Evolutionary conservation across 768 basidiomycete species (phyloP).

Genomic region (Mycena kentingensis): DNA sequence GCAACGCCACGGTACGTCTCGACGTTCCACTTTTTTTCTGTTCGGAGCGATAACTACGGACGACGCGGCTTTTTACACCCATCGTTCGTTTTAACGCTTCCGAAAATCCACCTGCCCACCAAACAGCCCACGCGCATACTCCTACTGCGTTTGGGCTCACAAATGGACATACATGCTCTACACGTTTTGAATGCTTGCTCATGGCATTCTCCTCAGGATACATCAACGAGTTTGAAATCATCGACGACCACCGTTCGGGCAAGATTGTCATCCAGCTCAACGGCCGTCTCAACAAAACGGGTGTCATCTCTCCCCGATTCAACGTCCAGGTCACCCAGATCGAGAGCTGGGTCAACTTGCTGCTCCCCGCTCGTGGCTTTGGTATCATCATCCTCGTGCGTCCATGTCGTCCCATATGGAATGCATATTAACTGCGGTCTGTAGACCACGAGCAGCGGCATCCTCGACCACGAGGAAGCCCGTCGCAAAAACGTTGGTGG

Average conservation of each 20-base stretch:
- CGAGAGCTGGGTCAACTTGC: slow-evolving; percentile 94
- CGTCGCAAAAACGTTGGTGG: slow-evolving; percentile 98
- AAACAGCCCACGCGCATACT: slow-evolving; percentile 50
- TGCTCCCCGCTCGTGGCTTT: slow-evolving; percentile 95
- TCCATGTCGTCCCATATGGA: slow-evolving; percentile 16
- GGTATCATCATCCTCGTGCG: slow-evolving; percentile 92
- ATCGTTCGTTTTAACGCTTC: slow-evolving; percentile 84
- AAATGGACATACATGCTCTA: slow-evolving; percentile 49
- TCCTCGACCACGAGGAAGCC: slow-evolving; percentile 98
- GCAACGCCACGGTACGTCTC: slow-evolving; percentile 88
- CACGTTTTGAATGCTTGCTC: slow-evolving; percentile 9
- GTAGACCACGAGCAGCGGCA: slow-evolving; percentile 95
- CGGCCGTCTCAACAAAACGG: slow-evolving; percentile 98
- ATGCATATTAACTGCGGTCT: neutral
- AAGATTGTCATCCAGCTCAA: slow-evolving; percentile 99
- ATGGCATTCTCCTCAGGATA: slow-evolving; percentile 60
- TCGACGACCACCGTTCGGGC: slow-evolving; percentile 97
- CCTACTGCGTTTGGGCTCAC: slow-evolving; percentile 55
- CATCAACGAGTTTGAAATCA: slow-evolving; percentile 98
- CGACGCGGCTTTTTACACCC: slow-evolving; percentile 63
- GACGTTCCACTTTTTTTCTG: neutral
- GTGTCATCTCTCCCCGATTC: slow-evolving; percentile 99
- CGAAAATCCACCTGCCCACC: slow-evolving; percentile 68
- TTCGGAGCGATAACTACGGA: slow-evolving; percentile 87
- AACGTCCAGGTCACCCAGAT: slow-evolving; percentile 93